Conservation (phyloP, 257 asterid species). For the Penstemon davidsonii region DNA sequence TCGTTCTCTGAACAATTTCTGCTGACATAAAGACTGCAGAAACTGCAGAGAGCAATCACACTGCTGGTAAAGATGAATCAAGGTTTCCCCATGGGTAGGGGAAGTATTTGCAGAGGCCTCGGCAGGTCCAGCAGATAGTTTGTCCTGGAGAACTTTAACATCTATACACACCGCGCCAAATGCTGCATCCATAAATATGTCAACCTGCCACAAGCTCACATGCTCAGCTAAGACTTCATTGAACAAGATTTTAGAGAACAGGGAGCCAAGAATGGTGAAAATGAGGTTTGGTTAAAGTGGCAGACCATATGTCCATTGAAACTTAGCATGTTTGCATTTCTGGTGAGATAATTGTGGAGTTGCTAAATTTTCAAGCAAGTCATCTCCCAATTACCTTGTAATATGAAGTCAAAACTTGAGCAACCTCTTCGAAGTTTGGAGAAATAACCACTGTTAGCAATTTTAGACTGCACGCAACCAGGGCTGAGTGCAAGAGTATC, state of each 20-base stretch:
- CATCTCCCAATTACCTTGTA: constrained; percentile 55
- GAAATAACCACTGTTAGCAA: constrained; percentile 73
- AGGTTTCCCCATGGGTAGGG: constrained; percentile 60
- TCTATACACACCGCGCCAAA: constrained; percentile 76
- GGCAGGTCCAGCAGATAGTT: constrained; percentile 56
- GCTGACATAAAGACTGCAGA: constrained; percentile 86
- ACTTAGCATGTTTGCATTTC: constrained; percentile 7
- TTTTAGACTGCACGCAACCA: constrained; percentile 86
- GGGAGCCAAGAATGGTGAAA: constrained; percentile 4
- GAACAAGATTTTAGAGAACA: constrained; percentile 16
- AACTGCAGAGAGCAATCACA: constrained; percentile 93
- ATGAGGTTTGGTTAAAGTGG: constrained; percentile 15
- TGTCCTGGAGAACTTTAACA: constrained; percentile 69
- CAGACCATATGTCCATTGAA: constrained; percentile 5
- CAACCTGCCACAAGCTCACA: constrained; percentile 70
- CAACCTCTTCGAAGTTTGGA: constrained; percentile 83
- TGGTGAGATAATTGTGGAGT: background rate
- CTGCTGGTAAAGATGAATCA: constrained; percentile 91
- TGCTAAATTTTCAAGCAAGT: constrained; percentile 7
- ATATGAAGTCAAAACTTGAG: constrained; percentile 82
- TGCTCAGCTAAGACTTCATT: constrained; percentile 24
- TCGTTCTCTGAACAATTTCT: constrained; percentile 78
- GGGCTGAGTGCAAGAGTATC: constrained; percentile 88
- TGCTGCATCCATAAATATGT: constrained; percentile 77
- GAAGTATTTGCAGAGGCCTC: constrained; percentile 45